Conservation (phyloP, 2,329 filamentous ascomycete species). For the Cercospora janseana region DNA sequence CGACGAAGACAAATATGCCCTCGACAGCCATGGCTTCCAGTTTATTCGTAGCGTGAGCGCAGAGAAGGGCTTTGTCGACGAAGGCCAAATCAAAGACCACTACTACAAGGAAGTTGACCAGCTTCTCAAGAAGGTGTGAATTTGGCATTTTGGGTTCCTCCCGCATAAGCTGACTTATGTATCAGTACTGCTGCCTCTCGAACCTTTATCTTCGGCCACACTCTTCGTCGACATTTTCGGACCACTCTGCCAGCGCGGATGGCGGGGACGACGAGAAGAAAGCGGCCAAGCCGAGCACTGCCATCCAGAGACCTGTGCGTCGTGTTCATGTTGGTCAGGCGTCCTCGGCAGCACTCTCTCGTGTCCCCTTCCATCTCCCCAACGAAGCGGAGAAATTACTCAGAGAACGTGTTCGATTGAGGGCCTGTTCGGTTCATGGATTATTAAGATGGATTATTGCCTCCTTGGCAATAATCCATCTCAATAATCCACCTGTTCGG, state of each 20-base stretch:
- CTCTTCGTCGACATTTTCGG: conserved; percentile 58
- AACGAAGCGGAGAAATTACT: conserved; percentile 47
- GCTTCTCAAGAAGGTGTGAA: conserved; percentile 41
- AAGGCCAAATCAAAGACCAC: conserved; percentile 39
- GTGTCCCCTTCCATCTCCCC: conserved; percentile 50
- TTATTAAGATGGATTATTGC: too few relatives aligned
- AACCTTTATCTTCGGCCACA: conserved; percentile 63
- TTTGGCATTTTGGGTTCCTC: neutral
- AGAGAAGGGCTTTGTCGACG: conserved; percentile 42
- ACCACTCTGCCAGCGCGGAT: too few relatives aligned
- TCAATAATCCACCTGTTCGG: too few relatives aligned
- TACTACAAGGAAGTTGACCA: conserved; percentile 43
- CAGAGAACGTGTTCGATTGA: conserved; percentile 52
- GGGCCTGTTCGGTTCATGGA: too few relatives aligned
- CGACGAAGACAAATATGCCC: conserved; percentile 38
- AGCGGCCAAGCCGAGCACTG: conserved; percentile 19
- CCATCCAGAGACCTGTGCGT: conserved; percentile 48
- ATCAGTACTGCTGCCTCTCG: conserved; percentile 53
- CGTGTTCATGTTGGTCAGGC: conserved; percentile 61
- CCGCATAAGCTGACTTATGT: neutral
- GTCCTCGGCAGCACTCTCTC: conserved; percentile 45
- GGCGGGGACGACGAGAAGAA: conserved; percentile 1
- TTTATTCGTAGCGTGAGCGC: conserved; percentile 36
- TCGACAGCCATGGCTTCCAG: conserved; percentile 38
- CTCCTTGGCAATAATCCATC: too few relatives aligned